These are phyloP conservation scores for Fusarium nisikadoi DNA, from an alignment of 2,329 filamentous ascomycete species.

Conservation along the genomic window DNA sequence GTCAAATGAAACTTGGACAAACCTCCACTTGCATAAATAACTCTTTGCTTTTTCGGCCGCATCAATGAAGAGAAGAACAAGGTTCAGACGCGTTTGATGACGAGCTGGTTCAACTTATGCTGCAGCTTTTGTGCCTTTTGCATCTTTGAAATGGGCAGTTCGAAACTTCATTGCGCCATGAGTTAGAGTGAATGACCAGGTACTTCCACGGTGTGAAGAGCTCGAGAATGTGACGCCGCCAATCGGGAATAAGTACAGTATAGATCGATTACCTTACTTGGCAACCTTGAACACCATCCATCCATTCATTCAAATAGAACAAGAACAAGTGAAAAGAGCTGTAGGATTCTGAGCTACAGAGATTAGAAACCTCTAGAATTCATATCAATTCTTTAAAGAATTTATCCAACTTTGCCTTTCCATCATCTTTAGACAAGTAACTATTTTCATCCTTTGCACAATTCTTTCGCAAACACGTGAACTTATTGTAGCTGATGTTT, in stretches of 20 bases:
- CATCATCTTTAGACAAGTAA: accelerated
- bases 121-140: background rate
- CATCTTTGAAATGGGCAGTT: background rate
- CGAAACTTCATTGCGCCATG: background rate
- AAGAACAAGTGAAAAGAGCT: too few species aligned
- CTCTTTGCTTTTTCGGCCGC: background rate
- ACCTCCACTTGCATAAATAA: background rate
- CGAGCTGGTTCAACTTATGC: background rate
- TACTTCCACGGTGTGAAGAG: background rate
- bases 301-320: too few species aligned
- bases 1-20: background rate
- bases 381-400: background rate
- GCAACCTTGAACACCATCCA: too few species aligned
- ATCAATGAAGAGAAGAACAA: background rate
- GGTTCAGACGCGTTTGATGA: background rate
- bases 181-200: background rate
- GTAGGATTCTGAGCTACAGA: too few species aligned
- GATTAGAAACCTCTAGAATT: too few species aligned
- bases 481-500: accelerated
- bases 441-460: background rate
- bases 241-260: background rate
- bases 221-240: background rate
- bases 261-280: background rate
- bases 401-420: background rate
- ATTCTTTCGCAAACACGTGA: background rate